Evolutionary conservation across 768 basidiomycete genomes (phyloP).

Genomic region (Lanmaoa pseudosensibilis): DNA sequence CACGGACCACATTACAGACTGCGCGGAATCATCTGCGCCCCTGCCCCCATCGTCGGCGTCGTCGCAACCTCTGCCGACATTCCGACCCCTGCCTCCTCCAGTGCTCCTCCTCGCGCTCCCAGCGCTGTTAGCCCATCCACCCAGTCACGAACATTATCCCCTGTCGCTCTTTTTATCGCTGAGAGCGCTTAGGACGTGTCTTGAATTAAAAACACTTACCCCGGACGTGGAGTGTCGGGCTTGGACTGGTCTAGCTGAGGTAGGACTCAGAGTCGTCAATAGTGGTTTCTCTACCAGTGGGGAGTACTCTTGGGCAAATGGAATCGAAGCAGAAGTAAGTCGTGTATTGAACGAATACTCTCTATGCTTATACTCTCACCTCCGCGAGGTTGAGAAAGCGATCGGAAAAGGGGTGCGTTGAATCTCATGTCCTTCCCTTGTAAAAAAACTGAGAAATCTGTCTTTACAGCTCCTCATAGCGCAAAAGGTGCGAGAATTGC

Average conservation of each 20-base stretch:
- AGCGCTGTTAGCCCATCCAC: constrained; percentile 59
- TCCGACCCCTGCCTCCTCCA: constrained; percentile 41
- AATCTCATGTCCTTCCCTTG: not conserved
- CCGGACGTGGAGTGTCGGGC: constrained; percentile 66
- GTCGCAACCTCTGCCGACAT: not conserved
- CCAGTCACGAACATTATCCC: constrained; percentile 55
- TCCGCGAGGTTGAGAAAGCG: constrained; percentile 54
- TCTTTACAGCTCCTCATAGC: constrained; percentile 48
- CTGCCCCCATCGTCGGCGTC: not conserved
- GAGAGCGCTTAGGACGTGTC: constrained; percentile 55
- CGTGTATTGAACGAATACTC: not conserved
- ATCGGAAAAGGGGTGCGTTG: constrained; percentile 66
- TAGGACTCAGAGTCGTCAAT: constrained; percentile 57
- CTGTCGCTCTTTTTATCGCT: constrained; percentile 57
- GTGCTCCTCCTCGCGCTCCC: constrained; percentile 64
- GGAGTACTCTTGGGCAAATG: constrained; percentile 46
- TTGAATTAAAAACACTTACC: constrained; percentile 49
- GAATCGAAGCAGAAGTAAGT: constrained; percentile 55
- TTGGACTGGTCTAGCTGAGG: constrained; percentile 67
- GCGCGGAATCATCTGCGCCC: not conserved
- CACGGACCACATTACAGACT: constrained; percentile 6
- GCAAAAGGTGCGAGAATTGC: constrained; percentile 49
- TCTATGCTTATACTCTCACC: not conserved
- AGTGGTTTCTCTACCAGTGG: constrained; percentile 42
- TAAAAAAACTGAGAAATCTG: not conserved